Conservation (phyloP, 345 rosid species). For the Orychophragmus violaceus region DNA sequence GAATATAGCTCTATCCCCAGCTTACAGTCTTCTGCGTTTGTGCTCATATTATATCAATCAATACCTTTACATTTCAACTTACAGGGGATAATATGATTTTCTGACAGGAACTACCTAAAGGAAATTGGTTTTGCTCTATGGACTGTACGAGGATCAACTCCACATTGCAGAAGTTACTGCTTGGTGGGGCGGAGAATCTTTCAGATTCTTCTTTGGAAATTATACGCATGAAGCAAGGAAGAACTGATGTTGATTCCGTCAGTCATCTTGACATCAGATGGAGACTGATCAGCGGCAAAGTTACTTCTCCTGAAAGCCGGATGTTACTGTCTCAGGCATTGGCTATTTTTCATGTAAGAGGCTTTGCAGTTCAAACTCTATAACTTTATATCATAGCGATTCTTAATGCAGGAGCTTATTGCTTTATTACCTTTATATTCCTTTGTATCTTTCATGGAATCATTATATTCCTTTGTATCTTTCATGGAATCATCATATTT, state of each 20-base stretch:
- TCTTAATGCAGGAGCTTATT: neutral
- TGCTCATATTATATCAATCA: neutral
- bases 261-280: constrained; percentile 60
- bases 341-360: constrained; percentile 86
- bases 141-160: constrained; percentile 71
- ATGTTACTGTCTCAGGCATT: constrained; percentile 79
- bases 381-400: neutral
- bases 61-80: neutral
- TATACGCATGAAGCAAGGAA: constrained; percentile 48
- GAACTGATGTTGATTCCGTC: constrained; percentile 31
- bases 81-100: constrained; percentile 10
- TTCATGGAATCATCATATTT: neutral
- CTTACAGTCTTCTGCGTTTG: neutral
- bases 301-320: constrained; percentile 54
- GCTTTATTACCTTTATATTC: neutral
- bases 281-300: constrained; percentile 78
- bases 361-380: neutral
- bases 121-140: constrained; percentile 87
- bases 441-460: neutral
- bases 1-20: constrained; percentile 4
- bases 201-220: constrained; percentile 53
- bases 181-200: constrained; percentile 64
- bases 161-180: constrained; percentile 60
- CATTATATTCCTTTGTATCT: neutral
- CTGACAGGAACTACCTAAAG: constrained; percentile 80